Base-by-base conservation (phyloP, 768 basidiomycete species). In the Tubosaeta brunneosetosa region DNA sequence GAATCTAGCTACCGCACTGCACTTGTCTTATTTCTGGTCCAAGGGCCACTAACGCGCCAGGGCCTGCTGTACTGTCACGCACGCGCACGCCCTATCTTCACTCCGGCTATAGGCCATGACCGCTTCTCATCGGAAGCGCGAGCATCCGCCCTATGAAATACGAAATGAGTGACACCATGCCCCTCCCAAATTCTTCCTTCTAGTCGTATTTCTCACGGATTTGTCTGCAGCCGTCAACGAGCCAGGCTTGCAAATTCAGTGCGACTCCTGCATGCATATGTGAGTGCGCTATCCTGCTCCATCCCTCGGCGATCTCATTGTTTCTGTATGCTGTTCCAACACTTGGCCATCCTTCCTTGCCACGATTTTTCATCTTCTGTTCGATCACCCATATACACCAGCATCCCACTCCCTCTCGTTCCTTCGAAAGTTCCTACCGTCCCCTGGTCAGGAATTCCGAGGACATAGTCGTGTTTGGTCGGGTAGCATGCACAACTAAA, bases 241-340 rank as follows among this genome's bases (percentile, higher is more conserved):
- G 58, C 89, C 90, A 14, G 91, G 88, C 53, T 75, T 87, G 33
- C 85, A 90, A 63, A 88, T 89, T 59, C 79, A 85, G 58, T 94
- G 92, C 74, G 92, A 94, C 67, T 71, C 82, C 13, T 95, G 94
- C 70, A 74, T 74, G 56, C n/a, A n/a, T n/a, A n/a, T n/a, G n/a
- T n/a, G n/a, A n/a, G n/a, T n/a, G n/a, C n/a, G n/a, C n/a, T n/a
- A n/a, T n/a, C n/a, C n/a, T n/a, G n/a, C n/a, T n/a, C n/a, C n/a
- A n/a, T n/a, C n/a, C n/a, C n/a, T n/a, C n/a, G n/a, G n/a, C n/a
- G n/a, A n/a, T n/a, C n/a, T n/a, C n/a, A n/a, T n/a, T n/a, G n/a
- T n/a, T n/a, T n/a, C n/a, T n/a, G n/a, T n/a, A n/a, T n/a, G n/a
- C n/a, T n/a, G n/a, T n/a, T n/a, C n/a, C n/a, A n/a, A n/a, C n/a